A percentile compares a stretch with the other conserved stretches of the same genome.
These are phyloP conservation scores for Solanum boliviense DNA, from an alignment of 257 asterid genomes.

Conservation along the genomic window DNA sequence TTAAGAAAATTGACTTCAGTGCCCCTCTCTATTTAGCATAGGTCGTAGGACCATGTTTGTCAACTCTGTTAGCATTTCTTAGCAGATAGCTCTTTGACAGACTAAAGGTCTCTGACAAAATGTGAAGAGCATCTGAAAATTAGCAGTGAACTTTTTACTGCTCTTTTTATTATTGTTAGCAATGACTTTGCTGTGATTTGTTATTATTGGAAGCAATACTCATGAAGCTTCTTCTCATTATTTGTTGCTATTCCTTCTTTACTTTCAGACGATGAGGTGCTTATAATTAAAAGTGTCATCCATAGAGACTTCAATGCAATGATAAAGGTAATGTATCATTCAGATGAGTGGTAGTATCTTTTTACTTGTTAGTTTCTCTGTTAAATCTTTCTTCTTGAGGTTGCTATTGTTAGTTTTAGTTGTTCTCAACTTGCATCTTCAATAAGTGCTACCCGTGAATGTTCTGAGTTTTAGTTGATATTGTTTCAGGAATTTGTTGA, in stretches of 20 bases:
- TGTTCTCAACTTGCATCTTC: background rate
- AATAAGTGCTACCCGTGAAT: background rate
- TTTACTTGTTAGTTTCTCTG: background rate
- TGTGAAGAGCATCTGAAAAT: background rate
- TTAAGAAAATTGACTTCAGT: background rate
- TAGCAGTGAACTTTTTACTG: background rate
- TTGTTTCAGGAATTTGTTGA: background rate
- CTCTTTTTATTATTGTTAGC: background rate
- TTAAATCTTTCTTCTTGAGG: background rate
- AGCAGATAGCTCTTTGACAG: background rate
- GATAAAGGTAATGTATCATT: slow-evolving; percentile 55
- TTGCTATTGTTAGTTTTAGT: background rate
- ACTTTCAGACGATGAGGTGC: slow-evolving; percentile 79
- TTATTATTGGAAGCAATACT: background rate
- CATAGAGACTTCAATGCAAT: slow-evolving; percentile 79
- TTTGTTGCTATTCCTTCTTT: background rate
- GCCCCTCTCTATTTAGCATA: background rate
- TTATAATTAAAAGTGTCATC: slow-evolving; percentile 82
- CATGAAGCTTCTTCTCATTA: background rate
- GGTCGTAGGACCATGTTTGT: background rate
- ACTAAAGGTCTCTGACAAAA: background rate
- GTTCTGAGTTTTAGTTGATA: background rate
- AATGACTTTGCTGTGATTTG: background rate
- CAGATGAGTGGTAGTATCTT: background rate
- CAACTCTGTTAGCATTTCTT: background rate